Evolutionary conservation across 2,329 filamentous ascomycete species (phyloP), one percentile per base, ranked within the genome.

Genomic region (Cordyceps fumosorosea): DNA sequence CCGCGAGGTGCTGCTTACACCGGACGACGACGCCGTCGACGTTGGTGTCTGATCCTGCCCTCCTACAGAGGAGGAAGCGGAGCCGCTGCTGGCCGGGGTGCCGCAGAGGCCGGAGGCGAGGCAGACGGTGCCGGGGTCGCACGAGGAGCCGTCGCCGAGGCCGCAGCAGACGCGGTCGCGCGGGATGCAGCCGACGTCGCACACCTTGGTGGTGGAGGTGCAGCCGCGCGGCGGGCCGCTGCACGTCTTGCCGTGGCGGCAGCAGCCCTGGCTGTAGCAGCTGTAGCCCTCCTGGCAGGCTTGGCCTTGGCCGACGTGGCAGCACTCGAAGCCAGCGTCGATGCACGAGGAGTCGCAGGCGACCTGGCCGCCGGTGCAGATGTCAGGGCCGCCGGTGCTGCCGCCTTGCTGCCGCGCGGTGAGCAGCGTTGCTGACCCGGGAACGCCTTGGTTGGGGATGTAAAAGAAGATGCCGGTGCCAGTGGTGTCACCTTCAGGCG

Each of bases 211-310:
- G 14, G 45, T 45, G 11, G 32, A 34, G 18, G 53, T 57, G 47
- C 60, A 62, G 26, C 53, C 60, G 16, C 37, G 42, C 44, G 60
- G 60, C 37, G 53, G 53, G 8, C 53, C 60, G 24, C 42, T 37
- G 45, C 60, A 62, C 12, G 45, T 52, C 52, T 50, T n/a, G 7
- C 60, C 60, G 10, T 52, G 7, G 53, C 45, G 60, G 26, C 60
- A 62, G 60, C 60, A 62, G 53, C 60, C 60, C 22, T 62, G 52
- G 45, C 22, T 26, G 37, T 52, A 56, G 60, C 60, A 62, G 32
- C 18, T 32, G 60, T 62, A 62, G 34, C 60, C 60, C 11, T 26
- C 20, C 24, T 57, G 32, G 53, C 60, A 62, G 22, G 60, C 60
- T 34, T 62, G 44, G 44, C 60, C 60, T 7, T 62, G 53, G 34